Conservation (phyloP, 139 green algal species). For the Diplosphaera chodatii region DNA sequence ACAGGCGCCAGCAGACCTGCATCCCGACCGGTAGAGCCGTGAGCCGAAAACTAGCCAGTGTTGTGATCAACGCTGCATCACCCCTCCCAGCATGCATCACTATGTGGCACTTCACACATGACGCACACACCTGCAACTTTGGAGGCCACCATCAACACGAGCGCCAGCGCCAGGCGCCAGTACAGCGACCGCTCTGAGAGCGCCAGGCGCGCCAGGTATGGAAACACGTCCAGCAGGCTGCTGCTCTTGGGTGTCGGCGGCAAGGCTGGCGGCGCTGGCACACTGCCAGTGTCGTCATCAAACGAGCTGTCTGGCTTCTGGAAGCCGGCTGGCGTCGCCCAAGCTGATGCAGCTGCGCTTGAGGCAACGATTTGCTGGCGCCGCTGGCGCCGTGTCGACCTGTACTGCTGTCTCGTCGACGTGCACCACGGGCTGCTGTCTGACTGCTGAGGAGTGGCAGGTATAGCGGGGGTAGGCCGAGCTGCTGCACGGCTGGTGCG, state of each 20-base stretch:
- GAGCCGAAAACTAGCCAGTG: background rate
- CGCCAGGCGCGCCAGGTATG: constrained; percentile 68
- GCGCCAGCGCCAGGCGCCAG: constrained; percentile 61
- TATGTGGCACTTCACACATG: background rate
- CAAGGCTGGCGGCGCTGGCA: background rate
- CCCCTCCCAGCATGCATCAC: too few relatives aligned
- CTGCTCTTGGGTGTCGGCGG: constrained; percentile 12
- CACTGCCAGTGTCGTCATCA: background rate
- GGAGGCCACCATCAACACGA: constrained; percentile 60
- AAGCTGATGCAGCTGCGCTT: background rate
- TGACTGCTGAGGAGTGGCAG: too few relatives aligned
- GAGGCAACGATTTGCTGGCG: too few relatives aligned
- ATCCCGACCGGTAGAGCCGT: background rate
- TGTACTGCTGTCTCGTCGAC: too few relatives aligned
- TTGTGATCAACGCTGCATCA: background rate
- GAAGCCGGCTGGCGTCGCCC: background rate
- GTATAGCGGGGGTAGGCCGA: too few relatives aligned
- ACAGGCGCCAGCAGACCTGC: constrained; percentile 67
- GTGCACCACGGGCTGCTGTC: too few relatives aligned
- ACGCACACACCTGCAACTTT: constrained; percentile 48
- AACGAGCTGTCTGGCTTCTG: background rate
- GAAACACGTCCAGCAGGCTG: constrained; percentile 42
- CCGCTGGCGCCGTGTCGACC: too few relatives aligned
- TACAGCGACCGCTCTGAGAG: constrained; percentile 53
- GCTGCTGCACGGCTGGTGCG: too few relatives aligned